Percentiles rank a stretch among this genome's conserved stretches.
These are phyloP conservation scores for Lasiodiplodia citricola DNA, from an alignment of 2,329 filamentous ascomycete species.

Conservation along the genomic window DNA sequence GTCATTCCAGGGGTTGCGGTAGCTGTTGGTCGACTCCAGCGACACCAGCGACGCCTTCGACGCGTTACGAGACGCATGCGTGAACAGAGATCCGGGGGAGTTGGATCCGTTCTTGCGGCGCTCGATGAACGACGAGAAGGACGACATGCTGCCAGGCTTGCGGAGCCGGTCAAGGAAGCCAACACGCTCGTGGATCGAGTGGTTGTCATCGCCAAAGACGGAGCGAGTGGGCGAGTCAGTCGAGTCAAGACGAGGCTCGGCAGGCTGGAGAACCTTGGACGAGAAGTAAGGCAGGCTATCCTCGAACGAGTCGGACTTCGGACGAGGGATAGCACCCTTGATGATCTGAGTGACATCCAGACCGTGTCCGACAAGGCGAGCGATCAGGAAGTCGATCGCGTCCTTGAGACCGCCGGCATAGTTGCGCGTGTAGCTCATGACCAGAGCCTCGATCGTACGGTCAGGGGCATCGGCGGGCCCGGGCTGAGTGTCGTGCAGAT, in stretches of 20 bases:
- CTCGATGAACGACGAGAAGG: conserved; percentile 93
- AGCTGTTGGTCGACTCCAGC: conserved; percentile 92
- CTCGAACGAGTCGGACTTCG: conserved; percentile 98
- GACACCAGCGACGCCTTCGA: conserved; percentile 96
- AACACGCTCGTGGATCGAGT: conserved; percentile 72
- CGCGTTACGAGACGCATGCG: conserved; percentile 80
- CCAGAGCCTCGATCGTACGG: conserved; percentile 51
- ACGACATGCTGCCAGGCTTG: conserved; percentile 93
- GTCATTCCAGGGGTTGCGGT: conserved; percentile 98
- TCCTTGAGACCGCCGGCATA: conserved; percentile 95
- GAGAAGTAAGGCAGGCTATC: conserved; percentile 97
- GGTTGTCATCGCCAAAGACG: conserved; percentile 80
- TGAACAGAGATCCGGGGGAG: conserved; percentile 80
- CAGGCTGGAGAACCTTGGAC: conserved; percentile 93
- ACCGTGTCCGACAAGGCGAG: conserved; percentile 83
- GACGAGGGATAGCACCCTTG: conserved; percentile 94
- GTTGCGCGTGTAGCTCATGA: conserved; percentile 82
- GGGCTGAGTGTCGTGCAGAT: conserved; percentile 62
- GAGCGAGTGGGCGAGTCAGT: conserved; percentile 90
- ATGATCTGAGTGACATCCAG: conserved; percentile 80
- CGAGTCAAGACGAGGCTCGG: conserved; percentile 73
- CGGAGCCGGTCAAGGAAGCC: conserved; percentile 85
- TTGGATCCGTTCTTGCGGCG: conserved; percentile 93
- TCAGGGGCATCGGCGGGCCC: conserved; percentile 49
- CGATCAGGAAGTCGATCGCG: conserved; percentile 91